Evolutionary conservation across 1,139 yeast species (phyloP).

Genomic region (Trichomonascaceae sp.): DNA sequence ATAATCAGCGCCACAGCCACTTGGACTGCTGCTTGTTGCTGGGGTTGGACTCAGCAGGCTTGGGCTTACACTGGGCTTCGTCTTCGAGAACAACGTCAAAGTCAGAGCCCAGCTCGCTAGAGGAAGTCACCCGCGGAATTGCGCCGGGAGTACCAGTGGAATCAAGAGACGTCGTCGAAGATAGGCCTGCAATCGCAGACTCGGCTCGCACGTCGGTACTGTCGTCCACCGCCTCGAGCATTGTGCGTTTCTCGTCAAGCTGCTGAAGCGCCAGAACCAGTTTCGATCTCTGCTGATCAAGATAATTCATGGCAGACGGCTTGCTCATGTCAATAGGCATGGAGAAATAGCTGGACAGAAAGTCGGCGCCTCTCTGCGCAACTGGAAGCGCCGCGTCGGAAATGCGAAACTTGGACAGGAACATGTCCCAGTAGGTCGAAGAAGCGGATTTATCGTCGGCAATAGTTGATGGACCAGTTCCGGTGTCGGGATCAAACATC

Average conservation of each 20-base stretch:
- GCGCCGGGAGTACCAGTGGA: neutral
- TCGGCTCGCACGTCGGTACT: neutral
- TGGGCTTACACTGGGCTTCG: conserved; percentile 9
- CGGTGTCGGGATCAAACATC: conserved; percentile 1
- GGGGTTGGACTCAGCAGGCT: too few species aligned
- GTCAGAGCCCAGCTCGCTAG: conserved; percentile 9
- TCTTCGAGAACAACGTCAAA: conserved; percentile 17
- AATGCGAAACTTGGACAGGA: conserved; percentile 3
- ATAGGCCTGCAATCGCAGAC: neutral
- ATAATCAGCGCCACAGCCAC: too few species aligned
- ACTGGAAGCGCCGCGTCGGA: neutral
- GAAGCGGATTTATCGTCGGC: conserved; percentile 1
- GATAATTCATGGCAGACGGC: conserved; percentile 8
- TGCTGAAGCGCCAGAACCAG: conserved; percentile 4
- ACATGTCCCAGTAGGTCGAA: neutral
- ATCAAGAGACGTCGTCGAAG: conserved; percentile 1
- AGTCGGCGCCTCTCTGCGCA: neutral
- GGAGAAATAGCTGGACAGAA: conserved; percentile 8
- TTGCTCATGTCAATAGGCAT: conserved; percentile 11
- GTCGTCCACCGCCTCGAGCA: neutral
- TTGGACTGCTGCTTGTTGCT: too few species aligned
- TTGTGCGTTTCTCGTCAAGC: neutral
- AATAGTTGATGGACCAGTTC: conserved; percentile 1
- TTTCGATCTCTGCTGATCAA: conserved; percentile 12
- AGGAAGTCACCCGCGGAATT: neutral